phyloP scores from a whole-genome alignment of 176 grass and related monocot genomes.

The Carex kokanica region DNA sequence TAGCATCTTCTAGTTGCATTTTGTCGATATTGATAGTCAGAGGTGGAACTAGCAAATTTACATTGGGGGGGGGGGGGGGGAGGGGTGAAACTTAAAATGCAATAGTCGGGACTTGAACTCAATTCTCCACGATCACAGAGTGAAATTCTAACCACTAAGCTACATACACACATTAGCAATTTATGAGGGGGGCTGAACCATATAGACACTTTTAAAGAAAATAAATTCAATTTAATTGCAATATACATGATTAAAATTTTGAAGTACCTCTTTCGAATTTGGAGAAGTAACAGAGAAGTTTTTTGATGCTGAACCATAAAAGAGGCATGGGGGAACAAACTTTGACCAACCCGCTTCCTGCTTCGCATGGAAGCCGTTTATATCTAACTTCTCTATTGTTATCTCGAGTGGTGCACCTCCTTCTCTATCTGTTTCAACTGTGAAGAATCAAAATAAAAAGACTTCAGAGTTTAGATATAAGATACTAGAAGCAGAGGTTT shows the following conservation, averaged over 20 bases:
- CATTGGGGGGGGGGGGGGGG: too few relatives aligned
- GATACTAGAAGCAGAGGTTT: neutral
- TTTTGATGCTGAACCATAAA: constrained; percentile 17
- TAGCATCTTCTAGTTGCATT: neutral
- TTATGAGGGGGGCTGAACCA: too few relatives aligned
- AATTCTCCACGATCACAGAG: too few relatives aligned
- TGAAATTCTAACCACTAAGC: too few relatives aligned
- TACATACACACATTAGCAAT: too few relatives aligned
- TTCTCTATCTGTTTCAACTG: constrained; percentile 64
- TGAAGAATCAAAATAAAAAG: constrained; percentile 35
- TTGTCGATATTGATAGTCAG: neutral
- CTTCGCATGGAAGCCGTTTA: constrained; percentile 42
- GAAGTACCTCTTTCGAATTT: neutral
- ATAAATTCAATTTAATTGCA: too few relatives aligned
- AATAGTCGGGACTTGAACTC: too few relatives aligned
- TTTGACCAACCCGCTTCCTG: constrained; percentile 37
- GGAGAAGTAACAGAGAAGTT: neutral
- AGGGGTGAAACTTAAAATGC: too few relatives aligned
- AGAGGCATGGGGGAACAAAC: constrained; percentile 50
- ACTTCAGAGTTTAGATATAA: neutral
- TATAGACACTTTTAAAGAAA: too few relatives aligned
- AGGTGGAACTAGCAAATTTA: too few relatives aligned
- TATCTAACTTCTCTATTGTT: constrained; percentile 39
- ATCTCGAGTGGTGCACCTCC: constrained; percentile 59
- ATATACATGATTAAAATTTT: too few relatives aligned